phyloP scores from a whole-genome alignment of 345 rosid species.

The Brassica carinata region DNA sequence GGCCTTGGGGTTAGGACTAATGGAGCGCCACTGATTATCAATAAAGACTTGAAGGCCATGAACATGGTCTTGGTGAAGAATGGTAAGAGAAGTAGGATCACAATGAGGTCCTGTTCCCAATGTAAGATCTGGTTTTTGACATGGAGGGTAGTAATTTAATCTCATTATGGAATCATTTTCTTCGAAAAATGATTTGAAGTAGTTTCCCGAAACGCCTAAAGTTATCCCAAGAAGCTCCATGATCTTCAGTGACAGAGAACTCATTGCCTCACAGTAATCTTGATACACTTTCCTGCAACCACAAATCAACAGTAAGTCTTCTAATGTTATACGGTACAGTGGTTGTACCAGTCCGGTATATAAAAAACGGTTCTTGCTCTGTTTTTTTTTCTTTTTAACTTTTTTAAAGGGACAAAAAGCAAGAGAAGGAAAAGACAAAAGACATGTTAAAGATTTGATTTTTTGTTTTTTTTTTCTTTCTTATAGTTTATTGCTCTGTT shows the following conservation, averaged over 20 bases:
- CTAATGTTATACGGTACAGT: background rate
- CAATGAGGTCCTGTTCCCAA: conserved; percentile 99
- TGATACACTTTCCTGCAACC: conserved; percentile 69
- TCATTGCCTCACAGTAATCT: conserved; percentile 84
- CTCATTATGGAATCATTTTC: conserved; percentile 97
- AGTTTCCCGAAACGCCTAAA: conserved; percentile 55
- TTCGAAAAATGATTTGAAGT: conserved; percentile 70
- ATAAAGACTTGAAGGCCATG: conserved; percentile 94
- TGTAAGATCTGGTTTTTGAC: conserved; percentile 89
- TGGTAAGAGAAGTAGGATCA: conserved; percentile 97
- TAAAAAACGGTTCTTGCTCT: background rate
- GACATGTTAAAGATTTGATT: conserved; percentile 30
- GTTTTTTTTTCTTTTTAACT: background rate
- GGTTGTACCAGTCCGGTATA: background rate
- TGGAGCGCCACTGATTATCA: conserved; percentile 76
- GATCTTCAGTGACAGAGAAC: conserved; percentile 73
- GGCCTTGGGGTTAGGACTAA: conserved; percentile 71
- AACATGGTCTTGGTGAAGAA: conserved; percentile 96
- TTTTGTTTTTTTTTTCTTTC: background rate
- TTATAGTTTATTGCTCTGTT: conserved; percentile 20
- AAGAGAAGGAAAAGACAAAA: conserved; percentile 31
- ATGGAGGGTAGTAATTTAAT: conserved; percentile 93
- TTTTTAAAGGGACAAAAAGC: background rate
- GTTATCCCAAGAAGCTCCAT: conserved; percentile 91
- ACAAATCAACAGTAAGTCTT: conserved; percentile 26